phyloP scores from a whole-genome alignment of 192 early-diverging fungal genomes.

The Coemansia sp. region DNA sequence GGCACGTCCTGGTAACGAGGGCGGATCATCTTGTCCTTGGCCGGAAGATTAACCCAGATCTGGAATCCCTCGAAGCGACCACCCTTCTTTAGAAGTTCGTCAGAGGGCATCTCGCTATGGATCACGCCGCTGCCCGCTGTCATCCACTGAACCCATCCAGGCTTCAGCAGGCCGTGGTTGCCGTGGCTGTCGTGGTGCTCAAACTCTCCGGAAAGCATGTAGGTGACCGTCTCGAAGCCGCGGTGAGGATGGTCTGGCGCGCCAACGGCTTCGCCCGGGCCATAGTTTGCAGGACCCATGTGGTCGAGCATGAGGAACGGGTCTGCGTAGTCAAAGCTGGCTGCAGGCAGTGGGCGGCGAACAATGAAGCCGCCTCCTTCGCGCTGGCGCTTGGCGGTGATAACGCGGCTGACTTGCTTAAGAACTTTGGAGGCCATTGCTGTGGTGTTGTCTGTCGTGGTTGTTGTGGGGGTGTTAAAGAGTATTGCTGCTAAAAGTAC shows the following conservation, averaged over 20 bases:
- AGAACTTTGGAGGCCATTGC: constrained; percentile 40
- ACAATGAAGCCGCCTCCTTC: constrained; percentile 86
- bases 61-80: constrained; percentile 59
- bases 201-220: constrained; percentile 65
- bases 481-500: constrained; percentile 43
- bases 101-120: constrained; percentile 72
- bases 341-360: constrained; percentile 71
- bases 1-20: constrained; percentile 74
- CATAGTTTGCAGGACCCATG: constrained; percentile 55
- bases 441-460: not conserved
- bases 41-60: constrained; percentile 77
- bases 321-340: constrained; percentile 70
- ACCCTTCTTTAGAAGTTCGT: constrained; percentile 43
- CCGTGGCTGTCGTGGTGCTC: constrained; percentile 78
- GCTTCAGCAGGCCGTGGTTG: constrained; percentile 65
- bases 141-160: constrained; percentile 80
- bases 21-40: constrained; percentile 68
- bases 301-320: constrained; percentile 90
- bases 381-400: constrained; percentile 54
- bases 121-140: constrained; percentile 72
- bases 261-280: constrained; percentile 59
- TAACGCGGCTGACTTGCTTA: constrained; percentile 44
- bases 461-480: constrained; percentile 17
- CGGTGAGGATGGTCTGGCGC: constrained; percentile 77
- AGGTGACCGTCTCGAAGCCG: constrained; percentile 81